A percentile compares a stretch with the other conserved stretches of the same genome.
These are phyloP conservation scores for Vaccinium macrocarpon DNA, from an alignment of 148 eudicot species.

Conservation along the genomic window DNA sequence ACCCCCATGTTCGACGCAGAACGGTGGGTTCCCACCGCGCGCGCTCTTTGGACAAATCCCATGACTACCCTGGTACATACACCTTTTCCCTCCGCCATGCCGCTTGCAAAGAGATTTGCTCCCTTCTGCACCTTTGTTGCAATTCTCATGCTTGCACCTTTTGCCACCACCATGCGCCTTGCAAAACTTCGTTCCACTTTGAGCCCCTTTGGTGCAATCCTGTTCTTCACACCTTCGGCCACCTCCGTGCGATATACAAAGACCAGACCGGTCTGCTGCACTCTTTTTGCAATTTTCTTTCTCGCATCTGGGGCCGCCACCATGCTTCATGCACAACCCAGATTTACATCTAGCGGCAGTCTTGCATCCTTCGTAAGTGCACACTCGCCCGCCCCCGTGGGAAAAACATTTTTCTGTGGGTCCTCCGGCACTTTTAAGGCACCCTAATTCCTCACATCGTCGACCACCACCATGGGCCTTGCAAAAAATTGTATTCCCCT, in stretches of 20 bases:
- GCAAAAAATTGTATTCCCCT: conserved; percentile 82
- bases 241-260: conserved; percentile 94
- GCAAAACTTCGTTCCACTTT: conserved; percentile 92
- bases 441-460: too few species aligned
- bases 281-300: conserved; percentile 75
- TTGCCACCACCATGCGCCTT: conserved; percentile 99
- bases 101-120: conserved; percentile 94
- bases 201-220: conserved; percentile 82
- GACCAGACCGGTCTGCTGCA: conserved; percentile 91
- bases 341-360: conserved; percentile 91
- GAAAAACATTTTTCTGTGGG: conserved; percentile 84
- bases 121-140: conserved; percentile 93
- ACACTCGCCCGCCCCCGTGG: conserved; percentile 89
- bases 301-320: conserved; percentile 97
- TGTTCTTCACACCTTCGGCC: conserved; percentile 88
- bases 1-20: conserved; percentile 94
- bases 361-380: conserved; percentile 76
- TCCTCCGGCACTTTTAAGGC: conserved; percentile 92
- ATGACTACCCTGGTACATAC: conserved; percentile 54
- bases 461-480: too few species aligned
- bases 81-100: conserved; percentile 95
- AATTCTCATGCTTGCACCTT: conserved; percentile 66
- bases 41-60: conserved; percentile 83
- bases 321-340: conserved; percentile 89
- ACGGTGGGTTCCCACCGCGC: conserved; percentile 72